Evolutionary conservation across 1,284 basidiomycete species (phyloP).

Genomic region (Tausonia pullulans): DNA sequence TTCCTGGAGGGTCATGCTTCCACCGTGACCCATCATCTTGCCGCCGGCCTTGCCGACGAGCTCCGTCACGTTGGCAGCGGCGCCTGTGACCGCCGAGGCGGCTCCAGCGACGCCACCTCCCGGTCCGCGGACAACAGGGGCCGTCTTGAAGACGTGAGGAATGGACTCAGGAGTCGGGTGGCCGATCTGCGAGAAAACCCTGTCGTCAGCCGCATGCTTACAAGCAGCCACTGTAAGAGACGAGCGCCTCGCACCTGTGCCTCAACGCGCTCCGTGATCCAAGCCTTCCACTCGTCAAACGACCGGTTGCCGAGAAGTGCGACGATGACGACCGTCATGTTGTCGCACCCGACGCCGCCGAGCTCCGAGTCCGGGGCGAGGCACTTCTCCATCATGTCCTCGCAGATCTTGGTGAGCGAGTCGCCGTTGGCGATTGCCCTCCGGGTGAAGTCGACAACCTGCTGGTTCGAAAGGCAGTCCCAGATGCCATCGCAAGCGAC

Average conservation of each 20-base stretch:
- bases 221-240: background rate
- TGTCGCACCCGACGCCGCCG: conserved; percentile 95
- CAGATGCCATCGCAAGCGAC: conserved; percentile 98
- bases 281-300: conserved; percentile 83
- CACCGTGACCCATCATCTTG: too few species aligned
- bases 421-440: conserved; percentile 71
- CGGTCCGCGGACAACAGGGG: background rate
- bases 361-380: conserved; percentile 65
- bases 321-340: conserved; percentile 94
- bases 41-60: too few species aligned
- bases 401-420: conserved; percentile 94
- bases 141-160: conserved; percentile 30
- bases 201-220: background rate
- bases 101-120: too few species aligned
- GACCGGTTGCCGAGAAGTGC: conserved; percentile 78
- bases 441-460: conserved; percentile 83
- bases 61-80: too few species aligned
- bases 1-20: too few species aligned
- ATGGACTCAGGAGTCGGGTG: conserved; percentile 43
- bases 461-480: conserved; percentile 92
- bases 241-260: conserved; percentile 46
- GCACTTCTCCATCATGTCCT: conserved; percentile 93
- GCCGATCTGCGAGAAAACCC: conserved; percentile 36
- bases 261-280: conserved; percentile 78
- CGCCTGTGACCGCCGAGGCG: too few species aligned